Evolutionary conservation across 805 yeast genomes (phyloP).

Genomic region (Kazachstania psychrophila): DNA sequence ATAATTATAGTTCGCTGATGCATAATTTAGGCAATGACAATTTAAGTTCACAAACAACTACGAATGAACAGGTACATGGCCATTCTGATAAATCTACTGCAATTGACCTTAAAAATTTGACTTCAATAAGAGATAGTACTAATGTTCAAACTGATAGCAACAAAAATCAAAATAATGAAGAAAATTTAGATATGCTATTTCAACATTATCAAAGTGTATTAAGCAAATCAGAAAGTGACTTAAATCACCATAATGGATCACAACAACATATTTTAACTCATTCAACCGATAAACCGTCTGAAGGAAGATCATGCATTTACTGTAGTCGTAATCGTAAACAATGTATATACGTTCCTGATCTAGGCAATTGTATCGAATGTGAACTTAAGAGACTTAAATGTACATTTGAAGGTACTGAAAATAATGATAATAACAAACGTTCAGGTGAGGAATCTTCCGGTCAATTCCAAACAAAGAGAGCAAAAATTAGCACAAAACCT

Average conservation of each 20-base stretch:
- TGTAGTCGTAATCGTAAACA: conserved; percentile 73
- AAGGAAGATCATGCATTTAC: conserved; percentile 59
- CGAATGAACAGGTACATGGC: background rate
- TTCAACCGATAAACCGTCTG: background rate
- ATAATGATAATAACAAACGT: background rate
- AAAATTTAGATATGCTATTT: conserved; percentile 20
- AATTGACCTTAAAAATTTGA: background rate
- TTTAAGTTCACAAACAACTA: background rate
- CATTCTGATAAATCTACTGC: background rate
- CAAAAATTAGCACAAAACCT: background rate
- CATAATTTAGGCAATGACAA: conserved; percentile 18
- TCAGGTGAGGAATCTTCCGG: too few relatives aligned
- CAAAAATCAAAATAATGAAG: conserved; percentile 11
- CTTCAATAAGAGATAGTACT: conserved; percentile 1
- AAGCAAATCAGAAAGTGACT: conserved; percentile 9
- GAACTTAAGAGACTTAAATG: conserved; percentile 66
- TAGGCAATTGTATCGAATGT: conserved; percentile 64
- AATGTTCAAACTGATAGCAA: conserved; percentile 1
- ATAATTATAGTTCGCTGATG: conserved; percentile 21
- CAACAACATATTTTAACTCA: background rate
- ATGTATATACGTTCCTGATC: conserved; percentile 60
- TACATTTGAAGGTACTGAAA: conserved; percentile 37
- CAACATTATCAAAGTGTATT: conserved; percentile 26
- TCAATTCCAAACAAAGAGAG: background rate
- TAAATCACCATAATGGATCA: background rate